phyloP scores from a whole-genome alignment of 441 rosid genomes.

The Populus hybrid region DNA sequence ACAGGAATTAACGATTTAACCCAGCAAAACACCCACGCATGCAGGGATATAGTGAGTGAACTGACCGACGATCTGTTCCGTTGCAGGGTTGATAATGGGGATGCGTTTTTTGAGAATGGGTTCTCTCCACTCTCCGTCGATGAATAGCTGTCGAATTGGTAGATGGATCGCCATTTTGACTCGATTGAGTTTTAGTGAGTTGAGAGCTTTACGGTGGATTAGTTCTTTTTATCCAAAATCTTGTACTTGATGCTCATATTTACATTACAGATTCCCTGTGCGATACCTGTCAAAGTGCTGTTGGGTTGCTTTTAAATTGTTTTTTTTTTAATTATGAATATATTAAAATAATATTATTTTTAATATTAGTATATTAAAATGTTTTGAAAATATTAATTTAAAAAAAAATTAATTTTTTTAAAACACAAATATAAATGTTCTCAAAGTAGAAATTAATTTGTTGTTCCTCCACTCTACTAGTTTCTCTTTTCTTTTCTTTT shows the following conservation, averaged over 20 bases:
- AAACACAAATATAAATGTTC: too few relatives aligned
- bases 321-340: too few relatives aligned
- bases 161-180: constrained; percentile 45
- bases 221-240: background rate
- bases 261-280: background rate
- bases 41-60: background rate
- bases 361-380: too few relatives aligned
- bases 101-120: constrained; percentile 65
- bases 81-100: constrained; percentile 77
- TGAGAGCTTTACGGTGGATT: too few relatives aligned
- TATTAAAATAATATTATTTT: too few relatives aligned
- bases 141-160: constrained; percentile 71
- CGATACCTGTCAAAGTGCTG: background rate
- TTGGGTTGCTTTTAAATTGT: too few relatives aligned
- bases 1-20: background rate
- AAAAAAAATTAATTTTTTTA: too few relatives aligned
- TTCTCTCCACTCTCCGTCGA: constrained; percentile 84
- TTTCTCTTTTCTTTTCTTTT: too few relatives aligned
- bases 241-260: background rate
- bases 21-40: background rate
- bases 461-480: too few relatives aligned
- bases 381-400: too few relatives aligned
- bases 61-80: constrained; percentile 75
- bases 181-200: background rate
- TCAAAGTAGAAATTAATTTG: too few relatives aligned